Evolutionary conservation across 441 rosid species (phyloP), one percentile per base, ranked within the genome.

Genomic region (Rhodomyrtus psidioides): DNA sequence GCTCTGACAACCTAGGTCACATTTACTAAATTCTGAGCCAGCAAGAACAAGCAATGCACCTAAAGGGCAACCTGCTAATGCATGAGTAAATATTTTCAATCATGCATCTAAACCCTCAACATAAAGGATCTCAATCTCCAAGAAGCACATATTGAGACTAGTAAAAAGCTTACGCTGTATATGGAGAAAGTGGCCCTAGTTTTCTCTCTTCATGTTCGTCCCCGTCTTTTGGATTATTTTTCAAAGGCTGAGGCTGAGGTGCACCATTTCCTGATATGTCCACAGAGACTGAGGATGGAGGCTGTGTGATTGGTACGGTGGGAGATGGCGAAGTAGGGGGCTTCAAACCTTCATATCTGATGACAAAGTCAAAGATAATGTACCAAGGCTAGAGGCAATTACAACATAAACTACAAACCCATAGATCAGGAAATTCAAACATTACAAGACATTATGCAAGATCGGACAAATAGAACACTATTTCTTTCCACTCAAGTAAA

Each of bases 131-230:
- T 17, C 57, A n/a, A 58, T 57, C 44, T 14, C 82, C 39, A 56
- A 27, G 59, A 53, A 58, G 82, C 12, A 28, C 9, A 24, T 34
- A 65, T 70, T 70, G 49, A 24, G 49, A 34, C 12, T 19, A 49
- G 15, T 42, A 21, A 57, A 55, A 83, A 83, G 75, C 91, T 90
- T 88, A 94, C 97, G 92, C 92, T 87, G 95, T 55, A 86, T 90
- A 96, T 84, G 99, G 97, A 84, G 99, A 96, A 82, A 94, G 93
- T 74, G 97, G 95, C 57, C 89, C 89, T 82, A 87, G 90, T 55
- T 88, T 93, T 85, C 91, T 89, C 79, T 81, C 87, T 74, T 56
- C 27, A 26, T 88, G 82, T 24, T 88, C 89, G 46, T 76, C 88
- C 81, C 65, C 19, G 34, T 88, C 82, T 51, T 42, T 82, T 39